A percentile compares a stretch with the other conserved stretches of the same genome.
Conservation (phyloP, 2,329 filamentous ascomycete species). For the Huntiella decipiens region DNA sequence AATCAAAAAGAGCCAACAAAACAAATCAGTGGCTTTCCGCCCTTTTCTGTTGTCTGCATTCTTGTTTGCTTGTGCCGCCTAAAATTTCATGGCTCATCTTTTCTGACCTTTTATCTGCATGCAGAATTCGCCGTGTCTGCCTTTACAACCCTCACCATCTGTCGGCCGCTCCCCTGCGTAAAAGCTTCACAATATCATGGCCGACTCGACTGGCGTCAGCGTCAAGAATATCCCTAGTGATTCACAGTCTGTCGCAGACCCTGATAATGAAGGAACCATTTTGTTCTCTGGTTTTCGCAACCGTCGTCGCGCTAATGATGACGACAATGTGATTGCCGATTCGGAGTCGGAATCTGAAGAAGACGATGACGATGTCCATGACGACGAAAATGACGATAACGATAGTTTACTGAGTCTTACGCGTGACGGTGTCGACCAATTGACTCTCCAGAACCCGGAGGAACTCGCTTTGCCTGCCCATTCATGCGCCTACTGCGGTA, state of each 20-base stretch:
- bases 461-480: constrained; percentile 83
- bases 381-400: constrained; percentile 61
- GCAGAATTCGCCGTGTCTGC: constrained; percentile 3
- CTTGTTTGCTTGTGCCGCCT: too few relatives aligned
- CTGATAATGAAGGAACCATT: constrained; percentile 59
- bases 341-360: constrained; percentile 78
- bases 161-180: constrained; percentile 5
- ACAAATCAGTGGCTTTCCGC: neutral
- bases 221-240: constrained; percentile 7
- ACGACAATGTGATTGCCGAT: constrained; percentile 72
- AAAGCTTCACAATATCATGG: constrained; percentile 8
- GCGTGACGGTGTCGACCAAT: constrained; percentile 52
- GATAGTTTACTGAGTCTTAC: constrained; percentile 63
- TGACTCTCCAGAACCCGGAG: constrained; percentile 38
- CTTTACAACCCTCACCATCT: neutral
- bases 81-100: constrained; percentile 1
- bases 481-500: constrained; percentile 95
- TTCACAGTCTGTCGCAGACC: constrained; percentile 9
- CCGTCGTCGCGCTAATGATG: constrained; percentile 61
- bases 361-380: constrained; percentile 28
- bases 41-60: too few relatives aligned
- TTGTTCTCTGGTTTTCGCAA: constrained; percentile 39
- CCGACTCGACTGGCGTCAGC: constrained; percentile 7
- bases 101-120: constrained; percentile 1
- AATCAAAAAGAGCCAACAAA: neutral